Percentiles rank a stretch among this genome's conserved stretches.
phyloP scores from a whole-genome alignment of 1,284 basidiomycete genomes.

The Fomitopsis betulina region DNA sequence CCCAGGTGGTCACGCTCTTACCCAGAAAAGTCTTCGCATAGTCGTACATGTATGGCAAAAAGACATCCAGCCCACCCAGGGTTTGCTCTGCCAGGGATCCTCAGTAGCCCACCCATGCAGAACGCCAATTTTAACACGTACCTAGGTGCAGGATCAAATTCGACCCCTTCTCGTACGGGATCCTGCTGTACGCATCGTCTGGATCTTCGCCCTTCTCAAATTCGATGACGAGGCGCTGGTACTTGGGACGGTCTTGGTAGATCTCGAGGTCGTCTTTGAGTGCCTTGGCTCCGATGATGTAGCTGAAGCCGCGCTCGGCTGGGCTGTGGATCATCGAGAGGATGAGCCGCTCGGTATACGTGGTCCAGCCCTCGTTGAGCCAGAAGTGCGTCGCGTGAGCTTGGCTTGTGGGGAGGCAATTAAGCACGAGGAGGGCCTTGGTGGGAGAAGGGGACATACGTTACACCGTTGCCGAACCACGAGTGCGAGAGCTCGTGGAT shows the following conservation, averaged over 20 bases:
- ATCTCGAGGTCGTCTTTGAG: conserved; percentile 69
- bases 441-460: conserved; percentile 38
- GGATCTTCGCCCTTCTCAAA: conserved; percentile 83
- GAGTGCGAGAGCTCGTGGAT: conserved; percentile 79
- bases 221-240: conserved; percentile 84
- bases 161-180: conserved; percentile 75
- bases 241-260: conserved; percentile 61
- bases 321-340: conserved; percentile 73
- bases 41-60: conserved; percentile 78
- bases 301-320: conserved; percentile 76
- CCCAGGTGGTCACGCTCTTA: conserved; percentile 80
- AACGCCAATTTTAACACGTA: conserved; percentile 16
- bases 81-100: conserved; percentile 51
- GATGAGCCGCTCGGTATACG: conserved; percentile 88
- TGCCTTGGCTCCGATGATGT: conserved; percentile 59
- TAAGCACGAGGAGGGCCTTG: not conserved
- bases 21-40: conserved; percentile 81
- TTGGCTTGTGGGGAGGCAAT: conserved; percentile 47
- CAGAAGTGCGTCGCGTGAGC: conserved; percentile 79
- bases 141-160: conserved; percentile 70
- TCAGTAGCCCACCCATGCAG: not conserved
- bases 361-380: conserved; percentile 95
- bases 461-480: conserved; percentile 85
- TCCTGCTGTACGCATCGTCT: conserved; percentile 73
- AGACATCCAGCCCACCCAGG: conserved; percentile 84